Conservation (phyloP, 768 basidiomycete species). For the Tricholoma hemisulphureum region DNA sequence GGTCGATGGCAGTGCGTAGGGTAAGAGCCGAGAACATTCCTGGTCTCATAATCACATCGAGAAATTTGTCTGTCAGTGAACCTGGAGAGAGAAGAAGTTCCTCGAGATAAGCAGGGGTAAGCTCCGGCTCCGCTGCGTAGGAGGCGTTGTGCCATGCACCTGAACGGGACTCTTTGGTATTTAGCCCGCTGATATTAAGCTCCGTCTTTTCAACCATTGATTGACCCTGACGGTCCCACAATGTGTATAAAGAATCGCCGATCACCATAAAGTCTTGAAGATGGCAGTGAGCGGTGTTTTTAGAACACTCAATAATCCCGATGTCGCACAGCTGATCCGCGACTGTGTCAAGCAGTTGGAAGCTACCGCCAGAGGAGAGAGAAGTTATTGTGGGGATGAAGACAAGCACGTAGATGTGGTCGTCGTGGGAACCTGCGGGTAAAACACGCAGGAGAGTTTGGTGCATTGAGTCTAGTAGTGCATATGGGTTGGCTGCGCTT, state of each 20-base stretch:
- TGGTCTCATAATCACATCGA: constrained; percentile 81
- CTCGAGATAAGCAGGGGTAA: constrained; percentile 86
- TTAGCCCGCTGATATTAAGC: constrained; percentile 40
- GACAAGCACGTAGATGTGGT: constrained; percentile 60
- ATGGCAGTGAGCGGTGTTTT: constrained; percentile 61
- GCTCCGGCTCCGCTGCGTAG: constrained; percentile 70
- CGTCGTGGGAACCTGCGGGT: constrained; percentile 42
- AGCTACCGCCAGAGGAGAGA: constrained; percentile 72
- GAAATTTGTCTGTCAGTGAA: constrained; percentile 75
- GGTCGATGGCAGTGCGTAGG: constrained; percentile 76
- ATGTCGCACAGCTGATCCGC: constrained; percentile 60
- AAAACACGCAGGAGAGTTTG: constrained; percentile 69
- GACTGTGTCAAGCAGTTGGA: constrained; percentile 61
- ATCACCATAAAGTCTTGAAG: constrained; percentile 75
- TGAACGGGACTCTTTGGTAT: constrained; percentile 26
- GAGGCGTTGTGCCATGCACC: constrained; percentile 53
- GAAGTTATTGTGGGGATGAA: constrained; percentile 72
- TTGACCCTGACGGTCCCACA: constrained; percentile 83
- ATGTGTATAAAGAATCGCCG: constrained; percentile 54
- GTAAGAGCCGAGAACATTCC: constrained; percentile 85
- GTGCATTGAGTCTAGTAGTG: constrained; percentile 57
- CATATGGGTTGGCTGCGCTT: constrained; percentile 35
- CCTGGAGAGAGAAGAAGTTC: constrained; percentile 71
- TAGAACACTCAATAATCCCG: constrained; percentile 58
- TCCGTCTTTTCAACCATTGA: constrained; percentile 62